Conservation (phyloP, 345 rosid species). For the Physaria fendleri region DNA sequence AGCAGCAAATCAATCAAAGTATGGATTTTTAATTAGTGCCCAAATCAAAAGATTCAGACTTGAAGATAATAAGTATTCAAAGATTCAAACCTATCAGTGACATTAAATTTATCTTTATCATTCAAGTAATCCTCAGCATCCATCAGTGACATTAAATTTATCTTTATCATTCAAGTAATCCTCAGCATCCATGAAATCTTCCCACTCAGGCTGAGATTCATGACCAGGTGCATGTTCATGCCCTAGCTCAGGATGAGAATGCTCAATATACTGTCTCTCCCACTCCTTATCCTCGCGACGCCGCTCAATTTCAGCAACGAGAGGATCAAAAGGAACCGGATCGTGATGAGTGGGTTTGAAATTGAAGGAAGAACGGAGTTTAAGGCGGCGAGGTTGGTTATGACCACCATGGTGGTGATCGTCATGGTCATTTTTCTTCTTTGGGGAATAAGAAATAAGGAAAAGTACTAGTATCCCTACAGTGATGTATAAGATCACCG, state of each 20-base stretch:
- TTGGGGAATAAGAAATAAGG: conserved; percentile 48
- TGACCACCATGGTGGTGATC: conserved; percentile 29
- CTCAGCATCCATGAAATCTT: conserved; percentile 85
- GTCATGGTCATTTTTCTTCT: conserved; percentile 27
- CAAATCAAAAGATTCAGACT: not conserved
- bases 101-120: conserved; percentile 75
- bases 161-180: conserved; percentile 85
- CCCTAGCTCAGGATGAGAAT: conserved; percentile 51
- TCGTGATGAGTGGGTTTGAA: conserved; percentile 45
- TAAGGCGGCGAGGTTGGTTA: conserved; percentile 45
- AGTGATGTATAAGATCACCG: conserved; percentile 40
- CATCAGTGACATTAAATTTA: conserved; percentile 78
- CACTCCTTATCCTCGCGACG: conserved; percentile 75
- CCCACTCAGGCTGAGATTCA: conserved; percentile 92
- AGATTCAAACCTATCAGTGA: no score
- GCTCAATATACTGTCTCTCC: conserved; percentile 67
- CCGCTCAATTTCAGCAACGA: conserved; percentile 71
- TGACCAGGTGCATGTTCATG: conserved; percentile 48
- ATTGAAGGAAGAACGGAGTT: conserved; percentile 48
- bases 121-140: conserved; percentile 95
- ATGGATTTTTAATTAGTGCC: not conserved
- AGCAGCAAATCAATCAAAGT: conserved; percentile 6
- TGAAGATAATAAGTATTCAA: not conserved
- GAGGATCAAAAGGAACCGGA: conserved; percentile 59
- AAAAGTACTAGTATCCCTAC: conserved; percentile 46